These are phyloP conservation scores for Willaertia magna DNA, from an alignment of 208 protist species.

Conservation along the genomic window DNA sequence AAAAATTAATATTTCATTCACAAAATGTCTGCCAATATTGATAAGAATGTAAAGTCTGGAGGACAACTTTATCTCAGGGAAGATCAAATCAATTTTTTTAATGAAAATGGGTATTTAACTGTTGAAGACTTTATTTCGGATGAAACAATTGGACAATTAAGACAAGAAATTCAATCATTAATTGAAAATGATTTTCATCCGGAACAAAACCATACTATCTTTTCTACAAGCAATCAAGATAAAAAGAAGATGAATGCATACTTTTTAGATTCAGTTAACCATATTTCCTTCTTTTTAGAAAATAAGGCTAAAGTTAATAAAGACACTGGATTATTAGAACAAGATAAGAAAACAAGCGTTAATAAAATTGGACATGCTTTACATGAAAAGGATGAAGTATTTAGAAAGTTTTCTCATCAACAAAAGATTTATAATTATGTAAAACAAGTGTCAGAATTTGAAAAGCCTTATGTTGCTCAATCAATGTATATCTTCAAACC, in stretches of 20 bases:
- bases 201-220: background rate
- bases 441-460: background rate
- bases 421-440: background rate
- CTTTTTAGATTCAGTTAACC: background rate
- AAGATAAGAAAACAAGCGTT: background rate
- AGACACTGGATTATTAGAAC: background rate
- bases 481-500: slow-evolving; percentile 67
- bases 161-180: background rate
- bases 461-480: slow-evolving; percentile 40
- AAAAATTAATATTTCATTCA: too few species aligned
- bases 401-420: background rate
- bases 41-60: too few species aligned
- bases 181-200: background rate
- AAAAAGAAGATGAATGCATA: background rate
- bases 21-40: too few species aligned
- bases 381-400: background rate
- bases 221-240: background rate
- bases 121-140: background rate
- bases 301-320: background rate
- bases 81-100: background rate
- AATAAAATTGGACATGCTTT: slow-evolving; percentile 11
- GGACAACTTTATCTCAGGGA: background rate
- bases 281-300: slow-evolving; percentile 10
- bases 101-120: background rate
- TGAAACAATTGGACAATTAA: background rate